These are phyloP conservation scores for Fusarium graminum DNA, from an alignment of 2,329 filamentous ascomycete species.

Conservation along the genomic window DNA sequence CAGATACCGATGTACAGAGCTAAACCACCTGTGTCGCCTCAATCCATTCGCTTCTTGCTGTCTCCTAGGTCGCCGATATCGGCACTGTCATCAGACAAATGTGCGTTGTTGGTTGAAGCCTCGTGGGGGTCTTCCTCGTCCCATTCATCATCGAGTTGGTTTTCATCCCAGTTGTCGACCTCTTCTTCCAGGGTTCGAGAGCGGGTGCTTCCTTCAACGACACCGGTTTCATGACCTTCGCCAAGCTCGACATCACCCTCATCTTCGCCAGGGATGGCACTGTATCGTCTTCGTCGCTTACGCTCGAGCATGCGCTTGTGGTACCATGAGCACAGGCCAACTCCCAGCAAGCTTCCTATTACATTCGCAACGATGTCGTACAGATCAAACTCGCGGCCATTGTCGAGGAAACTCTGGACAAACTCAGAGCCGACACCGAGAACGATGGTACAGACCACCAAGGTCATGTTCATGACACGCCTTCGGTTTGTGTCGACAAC, in stretches of 20 bases:
- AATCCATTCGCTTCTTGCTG: conserved; percentile 53
- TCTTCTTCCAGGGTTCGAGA: conserved; percentile 76
- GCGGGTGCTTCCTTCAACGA: conserved; percentile 59
- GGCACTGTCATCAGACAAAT: conserved; percentile 37
- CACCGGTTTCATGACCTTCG: conserved; percentile 75
- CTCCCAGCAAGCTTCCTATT: conserved; percentile 77
- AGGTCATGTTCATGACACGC: conserved; percentile 84
- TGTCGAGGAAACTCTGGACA: conserved; percentile 80
- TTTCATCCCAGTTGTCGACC: conserved; percentile 95
- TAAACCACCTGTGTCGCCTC: conserved; percentile 11
- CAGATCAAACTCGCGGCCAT: conserved; percentile 78
- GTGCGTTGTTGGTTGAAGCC: conserved; percentile 25
- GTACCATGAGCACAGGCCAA: conserved; percentile 88
- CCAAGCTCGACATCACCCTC: conserved; percentile 83
- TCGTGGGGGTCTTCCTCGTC: conserved; percentile 63
- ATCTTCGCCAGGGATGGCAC: conserved; percentile 73
- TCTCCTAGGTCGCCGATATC: conserved; percentile 51
- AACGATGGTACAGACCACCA: conserved; percentile 80
- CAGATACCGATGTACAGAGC: conserved; percentile 4
- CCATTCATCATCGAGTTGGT: conserved; percentile 71
- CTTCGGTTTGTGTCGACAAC: conserved; percentile 91
- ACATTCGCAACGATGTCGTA: conserved; percentile 92
- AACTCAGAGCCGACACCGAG: conserved; percentile 82
- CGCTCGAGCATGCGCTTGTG: conserved; percentile 96
- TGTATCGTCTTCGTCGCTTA: conserved; percentile 79